Evolutionary conservation across 2,329 filamentous ascomycete genomes (phyloP).

Genomic region (Neopestalotiopsis sp.): DNA sequence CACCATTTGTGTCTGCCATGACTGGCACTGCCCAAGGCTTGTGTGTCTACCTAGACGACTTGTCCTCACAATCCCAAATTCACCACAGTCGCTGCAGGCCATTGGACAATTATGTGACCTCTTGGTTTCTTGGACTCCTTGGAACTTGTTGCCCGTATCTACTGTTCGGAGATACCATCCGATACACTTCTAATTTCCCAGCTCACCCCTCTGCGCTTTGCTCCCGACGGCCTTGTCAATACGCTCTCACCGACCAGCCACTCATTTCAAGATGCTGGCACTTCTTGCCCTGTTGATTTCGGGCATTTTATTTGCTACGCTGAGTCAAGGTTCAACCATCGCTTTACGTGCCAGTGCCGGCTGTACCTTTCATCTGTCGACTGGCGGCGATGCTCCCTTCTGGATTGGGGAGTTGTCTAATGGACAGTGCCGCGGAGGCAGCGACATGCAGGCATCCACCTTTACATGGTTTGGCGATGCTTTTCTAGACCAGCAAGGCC

Average conservation of each 20-base stretch:
- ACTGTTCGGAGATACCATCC: background rate
- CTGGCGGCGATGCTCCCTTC: conserved; percentile 51
- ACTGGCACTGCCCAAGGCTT: background rate
- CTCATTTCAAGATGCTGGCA: conserved; percentile 30
- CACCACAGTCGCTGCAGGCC: background rate
- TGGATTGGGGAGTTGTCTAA: conserved; percentile 64
- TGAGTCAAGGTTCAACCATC: conserved; percentile 35
- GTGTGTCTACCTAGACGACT: background rate
- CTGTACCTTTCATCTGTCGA: conserved; percentile 60
- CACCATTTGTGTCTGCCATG: background rate
- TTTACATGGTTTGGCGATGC: conserved; percentile 62
- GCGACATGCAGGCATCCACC: conserved; percentile 49
- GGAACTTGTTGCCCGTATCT: background rate
- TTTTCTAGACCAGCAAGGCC: conserved; percentile 60
- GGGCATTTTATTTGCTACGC: conserved; percentile 12
- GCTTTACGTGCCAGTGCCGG: conserved; percentile 47
- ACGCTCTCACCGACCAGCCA: conserved; percentile 14
- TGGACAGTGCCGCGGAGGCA: conserved; percentile 66
- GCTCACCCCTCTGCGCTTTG: background rate
- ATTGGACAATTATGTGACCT: background rate
- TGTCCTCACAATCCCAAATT: background rate
- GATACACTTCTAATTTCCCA: background rate
- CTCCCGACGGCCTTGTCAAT: conserved; percentile 19
- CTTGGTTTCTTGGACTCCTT: conserved; percentile 16
- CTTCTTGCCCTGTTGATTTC: conserved; percentile 27